These are phyloP conservation scores for Cubamyces sp. DNA, from an alignment of 768 basidiomycete genomes.

Conservation along the genomic window DNA sequence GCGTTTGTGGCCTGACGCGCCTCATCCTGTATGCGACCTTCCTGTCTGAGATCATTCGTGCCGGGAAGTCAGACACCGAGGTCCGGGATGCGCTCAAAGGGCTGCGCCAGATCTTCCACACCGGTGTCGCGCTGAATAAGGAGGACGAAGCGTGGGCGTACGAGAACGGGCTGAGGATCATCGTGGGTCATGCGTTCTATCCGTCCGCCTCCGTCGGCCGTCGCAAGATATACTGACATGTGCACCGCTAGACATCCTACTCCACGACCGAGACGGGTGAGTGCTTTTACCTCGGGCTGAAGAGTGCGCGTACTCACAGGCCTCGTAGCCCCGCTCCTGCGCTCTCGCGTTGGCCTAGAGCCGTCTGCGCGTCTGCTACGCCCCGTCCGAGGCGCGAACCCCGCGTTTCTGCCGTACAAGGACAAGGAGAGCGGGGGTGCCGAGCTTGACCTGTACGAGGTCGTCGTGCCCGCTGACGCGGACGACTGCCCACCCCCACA, in stretches of 20 bases:
- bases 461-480: constrained; percentile 12
- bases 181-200: constrained; percentile 1
- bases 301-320: not conserved
- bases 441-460: constrained; percentile 18
- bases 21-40: constrained; percentile 27
- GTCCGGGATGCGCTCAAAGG: constrained; percentile 8
- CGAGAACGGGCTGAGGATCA: constrained; percentile 12
- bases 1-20: constrained; percentile 14
- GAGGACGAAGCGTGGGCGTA: constrained; percentile 28
- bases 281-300: not conserved
- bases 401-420: constrained; percentile 14
- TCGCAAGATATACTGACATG: not conserved
- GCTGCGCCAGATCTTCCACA: constrained; percentile 22
- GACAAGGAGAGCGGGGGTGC: not conserved
- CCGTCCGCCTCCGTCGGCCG: not conserved
- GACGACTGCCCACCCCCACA: constrained; percentile 27
- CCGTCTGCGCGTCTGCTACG: constrained; percentile 16
- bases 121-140: constrained; percentile 24
- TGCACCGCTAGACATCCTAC: constrained; percentile 5
- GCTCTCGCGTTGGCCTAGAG: not conserved
- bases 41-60: constrained; percentile 20
- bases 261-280: constrained; percentile 23
- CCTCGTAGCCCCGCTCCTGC: not conserved
- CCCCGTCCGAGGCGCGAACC: constrained; percentile 11
- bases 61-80: constrained; percentile 12